phyloP scores from a whole-genome alignment of 73 alveolate species.

The Uronychia setigera region DNA sequence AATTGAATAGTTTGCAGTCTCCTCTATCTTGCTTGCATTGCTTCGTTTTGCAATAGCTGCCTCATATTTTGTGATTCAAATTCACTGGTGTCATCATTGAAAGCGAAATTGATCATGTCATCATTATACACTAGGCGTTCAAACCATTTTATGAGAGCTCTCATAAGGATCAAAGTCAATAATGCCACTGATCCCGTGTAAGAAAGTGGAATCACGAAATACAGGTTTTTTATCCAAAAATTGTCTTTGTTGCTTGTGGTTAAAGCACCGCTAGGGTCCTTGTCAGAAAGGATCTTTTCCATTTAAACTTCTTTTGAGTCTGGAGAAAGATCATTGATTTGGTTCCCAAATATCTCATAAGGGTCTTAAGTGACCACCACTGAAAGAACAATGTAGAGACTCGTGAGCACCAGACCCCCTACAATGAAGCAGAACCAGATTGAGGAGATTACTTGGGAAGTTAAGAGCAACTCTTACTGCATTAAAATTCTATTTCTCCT shows the following conservation, averaged over 20 bases:
- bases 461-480: background rate
- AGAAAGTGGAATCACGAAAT: background rate
- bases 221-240: background rate
- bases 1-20: background rate
- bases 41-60: background rate
- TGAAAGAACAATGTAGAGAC: background rate
- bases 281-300: background rate
- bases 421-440: background rate
- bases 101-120: background rate
- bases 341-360: background rate
- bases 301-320: background rate
- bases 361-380: background rate
- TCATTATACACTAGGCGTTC: background rate
- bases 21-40: background rate
- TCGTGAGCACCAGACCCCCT: background rate
- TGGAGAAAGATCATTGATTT: background rate
- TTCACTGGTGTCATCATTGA: background rate
- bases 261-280: background rate
- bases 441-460: background rate
- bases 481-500: background rate
- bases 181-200: background rate
- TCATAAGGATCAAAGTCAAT: background rate
- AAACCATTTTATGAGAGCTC: background rate
- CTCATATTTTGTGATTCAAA: background rate
- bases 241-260: background rate